A percentile compares a stretch with the other conserved stretches of the same genome.
Evolutionary conservation across 2,329 filamentous ascomycete species (phyloP).

Genomic region (Aulographum hederae): DNA sequence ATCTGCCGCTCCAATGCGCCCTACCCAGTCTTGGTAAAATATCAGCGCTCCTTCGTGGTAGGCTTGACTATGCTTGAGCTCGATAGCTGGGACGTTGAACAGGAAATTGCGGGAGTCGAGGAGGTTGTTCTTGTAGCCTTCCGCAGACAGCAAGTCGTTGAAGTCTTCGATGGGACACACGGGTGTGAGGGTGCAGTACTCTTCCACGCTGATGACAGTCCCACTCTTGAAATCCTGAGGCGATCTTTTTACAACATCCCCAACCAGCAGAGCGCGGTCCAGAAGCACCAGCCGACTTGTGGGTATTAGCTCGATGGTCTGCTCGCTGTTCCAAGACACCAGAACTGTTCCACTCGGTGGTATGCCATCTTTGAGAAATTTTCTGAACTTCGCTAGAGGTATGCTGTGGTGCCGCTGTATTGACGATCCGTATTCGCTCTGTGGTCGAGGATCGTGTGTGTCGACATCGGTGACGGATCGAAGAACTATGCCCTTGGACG

Average conservation of each 20-base stretch:
- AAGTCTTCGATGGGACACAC: not conserved
- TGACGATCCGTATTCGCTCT: constrained; percentile 2
- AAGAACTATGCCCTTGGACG: constrained; percentile 1
- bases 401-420: constrained; percentile 3
- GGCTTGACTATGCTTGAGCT: constrained; percentile 8
- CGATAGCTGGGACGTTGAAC: constrained; percentile 2
- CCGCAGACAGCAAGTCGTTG: not conserved
- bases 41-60: constrained; percentile 13
- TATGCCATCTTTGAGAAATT: constrained; percentile 4
- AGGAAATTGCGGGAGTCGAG: not conserved
- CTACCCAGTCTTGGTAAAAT: constrained; percentile 29
- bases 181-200: constrained; percentile 1
- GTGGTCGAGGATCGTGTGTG: constrained; percentile 3
- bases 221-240: constrained; percentile 2
- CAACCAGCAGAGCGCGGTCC: constrained; percentile 4
- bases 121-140: not conserved
- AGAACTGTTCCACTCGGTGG: constrained; percentile 5
- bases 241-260: constrained; percentile 5
- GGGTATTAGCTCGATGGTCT: constrained; percentile 4
- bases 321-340: constrained; percentile 3
- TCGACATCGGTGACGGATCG: constrained; percentile 4
- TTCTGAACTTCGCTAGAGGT: not conserved
- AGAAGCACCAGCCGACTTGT: constrained; percentile 1
- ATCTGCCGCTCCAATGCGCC: constrained; percentile 29
- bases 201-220: constrained; percentile 1